Conservation (phyloP, 2,329 filamentous ascomycete genomes). For the Geoglossum cookeanum region DNA sequence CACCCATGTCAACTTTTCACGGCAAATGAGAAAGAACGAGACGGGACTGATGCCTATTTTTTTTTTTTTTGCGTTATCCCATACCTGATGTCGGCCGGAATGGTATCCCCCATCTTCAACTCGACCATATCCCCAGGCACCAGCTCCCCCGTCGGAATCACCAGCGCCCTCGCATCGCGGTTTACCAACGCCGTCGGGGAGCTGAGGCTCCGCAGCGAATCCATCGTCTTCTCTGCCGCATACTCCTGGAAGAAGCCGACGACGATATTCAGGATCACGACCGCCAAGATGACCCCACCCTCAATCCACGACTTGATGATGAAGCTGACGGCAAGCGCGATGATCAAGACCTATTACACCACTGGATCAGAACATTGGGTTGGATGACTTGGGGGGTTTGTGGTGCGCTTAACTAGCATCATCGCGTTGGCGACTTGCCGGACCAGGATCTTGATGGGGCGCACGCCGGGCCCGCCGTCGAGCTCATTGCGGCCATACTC, state of each 20-base stretch:
- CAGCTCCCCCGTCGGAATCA: constrained; percentile 36
- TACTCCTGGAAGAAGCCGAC: constrained; percentile 43
- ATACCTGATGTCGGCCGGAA: constrained; percentile 43
- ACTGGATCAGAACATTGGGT: constrained; percentile 6
- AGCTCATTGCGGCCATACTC: constrained; percentile 51
- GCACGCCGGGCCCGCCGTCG: constrained; percentile 41
- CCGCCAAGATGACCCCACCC: constrained; percentile 36
- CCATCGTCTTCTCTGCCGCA: constrained; percentile 39
- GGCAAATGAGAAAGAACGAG: too few species aligned
- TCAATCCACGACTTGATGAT: constrained; percentile 41
- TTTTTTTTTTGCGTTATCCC: constrained; percentile 41
- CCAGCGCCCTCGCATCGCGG: constrained; percentile 32
- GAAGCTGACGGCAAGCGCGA: constrained; percentile 38
- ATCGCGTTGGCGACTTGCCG: constrained; percentile 62
- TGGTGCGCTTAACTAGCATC: constrained; percentile 35
- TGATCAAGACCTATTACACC: constrained; percentile 26
- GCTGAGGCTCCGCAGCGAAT: constrained; percentile 35
- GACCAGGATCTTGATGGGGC: constrained; percentile 51
- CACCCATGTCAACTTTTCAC: too few species aligned
- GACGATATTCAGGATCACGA: constrained; percentile 38
- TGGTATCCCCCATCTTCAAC: constrained; percentile 45
- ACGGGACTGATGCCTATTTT: too few species aligned
- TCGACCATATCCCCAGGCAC: constrained; percentile 47
- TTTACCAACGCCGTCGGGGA: constrained; percentile 37
- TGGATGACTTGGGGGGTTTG: neutral